These are phyloP conservation scores for Lactarius evosmus DNA, from an alignment of 768 basidiomycete species.

Conservation along the genomic window DNA sequence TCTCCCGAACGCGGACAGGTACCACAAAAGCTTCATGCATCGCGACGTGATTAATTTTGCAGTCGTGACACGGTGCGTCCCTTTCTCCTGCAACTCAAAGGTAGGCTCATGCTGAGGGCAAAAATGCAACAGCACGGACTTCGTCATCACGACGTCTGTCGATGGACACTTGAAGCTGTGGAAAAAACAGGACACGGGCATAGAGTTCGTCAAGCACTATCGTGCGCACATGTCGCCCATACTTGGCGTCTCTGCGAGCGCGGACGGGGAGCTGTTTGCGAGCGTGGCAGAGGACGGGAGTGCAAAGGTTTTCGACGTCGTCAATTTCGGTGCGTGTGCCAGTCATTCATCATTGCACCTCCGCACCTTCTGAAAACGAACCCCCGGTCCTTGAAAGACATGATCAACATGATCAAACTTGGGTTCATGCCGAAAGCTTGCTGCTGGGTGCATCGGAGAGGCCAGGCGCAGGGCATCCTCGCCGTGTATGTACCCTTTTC, in stretches of 20 bases:
- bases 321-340: constrained; percentile 81
- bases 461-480: constrained; percentile 81
- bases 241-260: constrained; percentile 76
- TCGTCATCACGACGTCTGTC: constrained; percentile 88
- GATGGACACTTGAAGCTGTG: constrained; percentile 98
- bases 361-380: not conserved
- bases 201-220: constrained; percentile 98
- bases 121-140: constrained; percentile 66
- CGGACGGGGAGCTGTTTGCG: constrained; percentile 90
- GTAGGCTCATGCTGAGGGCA: not conserved
- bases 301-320: constrained; percentile 94
- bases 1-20: constrained; percentile 87
- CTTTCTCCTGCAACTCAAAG: not conserved
- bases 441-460: constrained; percentile 92
- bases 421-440: constrained; percentile 82
- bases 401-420: constrained; percentile 97
- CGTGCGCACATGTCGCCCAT: constrained; percentile 85
- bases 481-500: constrained; percentile 65
- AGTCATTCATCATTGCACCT: not conserved
- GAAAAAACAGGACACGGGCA: constrained; percentile 95
- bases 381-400: constrained; percentile 52
- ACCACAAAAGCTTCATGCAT: constrained; percentile 99
- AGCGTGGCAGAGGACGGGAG: constrained; percentile 89
- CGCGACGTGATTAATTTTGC: constrained; percentile 87
- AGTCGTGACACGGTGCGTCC: constrained; percentile 79